Percentiles rank a stretch among this genome's conserved stretches.
Evolutionary conservation across 441 rosid species (phyloP).

Genomic region (Eruca vesicaria): DNA sequence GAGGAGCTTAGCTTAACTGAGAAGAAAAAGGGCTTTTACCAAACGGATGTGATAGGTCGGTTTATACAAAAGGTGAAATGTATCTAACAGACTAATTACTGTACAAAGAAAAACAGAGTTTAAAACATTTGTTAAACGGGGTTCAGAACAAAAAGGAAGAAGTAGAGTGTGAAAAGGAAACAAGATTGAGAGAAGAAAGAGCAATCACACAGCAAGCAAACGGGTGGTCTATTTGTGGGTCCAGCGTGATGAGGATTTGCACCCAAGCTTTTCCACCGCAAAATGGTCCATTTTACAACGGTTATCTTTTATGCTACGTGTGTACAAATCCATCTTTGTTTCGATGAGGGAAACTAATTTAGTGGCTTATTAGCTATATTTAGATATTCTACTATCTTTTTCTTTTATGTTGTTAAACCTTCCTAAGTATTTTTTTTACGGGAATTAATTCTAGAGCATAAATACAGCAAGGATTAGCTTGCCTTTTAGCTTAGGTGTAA

Average conservation of each 20-base stretch:
- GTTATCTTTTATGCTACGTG: neutral
- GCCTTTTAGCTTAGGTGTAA: slow-evolving; percentile 18
- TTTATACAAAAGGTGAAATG: neutral
- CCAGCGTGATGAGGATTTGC: neutral
- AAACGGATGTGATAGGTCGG: neutral
- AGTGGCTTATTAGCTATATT: neutral
- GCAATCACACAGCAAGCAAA: too few relatives aligned
- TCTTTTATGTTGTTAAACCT: neutral
- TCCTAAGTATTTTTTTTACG: too few relatives aligned
- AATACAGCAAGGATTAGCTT: slow-evolving; percentile 11
- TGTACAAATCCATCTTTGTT: too few relatives aligned
- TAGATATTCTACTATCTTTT: neutral
- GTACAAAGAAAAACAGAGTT: neutral
- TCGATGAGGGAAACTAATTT: neutral
- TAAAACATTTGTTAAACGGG: neutral
- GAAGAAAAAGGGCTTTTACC: neutral
- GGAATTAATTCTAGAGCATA: neutral
- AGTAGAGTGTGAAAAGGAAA: neutral
- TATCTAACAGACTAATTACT: neutral
- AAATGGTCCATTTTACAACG: neutral
- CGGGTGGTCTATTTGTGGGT: neutral
- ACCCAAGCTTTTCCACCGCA: neutral
- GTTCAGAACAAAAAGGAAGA: neutral
- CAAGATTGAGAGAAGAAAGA: neutral
- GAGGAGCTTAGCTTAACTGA: neutral